These are phyloP conservation scores for Funneliformis caledonium DNA, from an alignment of 371 early-diverging fungal genomes.

Conservation along the genomic window DNA sequence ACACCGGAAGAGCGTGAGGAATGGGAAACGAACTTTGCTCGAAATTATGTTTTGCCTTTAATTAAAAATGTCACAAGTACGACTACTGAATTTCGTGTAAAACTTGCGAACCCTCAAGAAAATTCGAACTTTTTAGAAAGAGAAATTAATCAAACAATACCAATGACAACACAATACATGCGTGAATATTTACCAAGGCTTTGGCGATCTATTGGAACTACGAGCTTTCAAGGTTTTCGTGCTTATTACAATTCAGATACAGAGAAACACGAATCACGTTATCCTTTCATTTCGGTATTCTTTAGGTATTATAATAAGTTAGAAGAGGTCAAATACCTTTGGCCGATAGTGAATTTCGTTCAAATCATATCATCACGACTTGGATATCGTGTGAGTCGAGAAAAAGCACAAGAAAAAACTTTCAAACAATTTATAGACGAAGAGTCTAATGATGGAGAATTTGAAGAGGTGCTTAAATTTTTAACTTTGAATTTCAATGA, in stretches of 20 bases:
- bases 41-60: constrained; percentile 24
- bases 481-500: constrained; percentile 14
- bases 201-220: constrained; percentile 33
- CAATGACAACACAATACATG: constrained; percentile 21
- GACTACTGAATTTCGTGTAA: constrained; percentile 5
- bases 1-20: constrained; percentile 27
- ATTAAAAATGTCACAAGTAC: constrained; percentile 19
- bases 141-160: constrained; percentile 39
- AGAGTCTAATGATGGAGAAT: background rate
- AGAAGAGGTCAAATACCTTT: constrained; percentile 16
- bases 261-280: background rate
- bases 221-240: constrained; percentile 29
- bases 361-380: constrained; percentile 29
- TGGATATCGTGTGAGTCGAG: constrained; percentile 31
- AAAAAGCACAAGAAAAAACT: constrained; percentile 35
- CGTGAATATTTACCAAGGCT: constrained; percentile 24
- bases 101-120: constrained; percentile 21
- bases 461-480: constrained; percentile 1
- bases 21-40: constrained; percentile 28
- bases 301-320: constrained; percentile 39
- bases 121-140: constrained; percentile 13
- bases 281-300: constrained; percentile 36
- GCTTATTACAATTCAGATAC: constrained; percentile 17
- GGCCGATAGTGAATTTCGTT: constrained; percentile 36
- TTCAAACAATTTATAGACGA: constrained; percentile 36